Base-by-base conservation (phyloP, 1,139 yeast species). In the Sugiyamaella xylanicola region DNA sequence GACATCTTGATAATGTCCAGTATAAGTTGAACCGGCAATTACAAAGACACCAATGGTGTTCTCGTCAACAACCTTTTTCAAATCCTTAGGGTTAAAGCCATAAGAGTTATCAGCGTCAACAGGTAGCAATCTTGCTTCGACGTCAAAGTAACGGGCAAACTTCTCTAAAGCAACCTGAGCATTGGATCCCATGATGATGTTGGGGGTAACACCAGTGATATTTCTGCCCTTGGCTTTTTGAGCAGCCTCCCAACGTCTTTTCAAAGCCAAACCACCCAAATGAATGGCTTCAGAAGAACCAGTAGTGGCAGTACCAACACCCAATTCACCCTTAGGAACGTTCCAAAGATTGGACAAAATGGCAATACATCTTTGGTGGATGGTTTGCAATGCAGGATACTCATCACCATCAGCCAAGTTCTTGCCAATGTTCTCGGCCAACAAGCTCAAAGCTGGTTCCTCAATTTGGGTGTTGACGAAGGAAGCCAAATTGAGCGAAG, bases 111-210 rank as follows among this genome's bases (percentile, higher is more conserved):
- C 77, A 52, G 77, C 78, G 32, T 78, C 75, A 44, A 90, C 87
- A 15, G 87, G 85, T 59, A 91, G 79, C 61, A 88, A 73, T 62
- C 96, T 79, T 61, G 87, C 83, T 67, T 91, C 97, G 51, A 91
- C 97, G 65, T 91, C 97, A 72, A 91, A 91, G 73, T 91, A 91
- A 53, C 95, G 78, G 25, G 97, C 97, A 75, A 91, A 91, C 74
- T 91, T 91, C 74, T 91, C 97, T 67, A 91, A 77, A 0, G 97
- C 97, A 49, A 91, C 97, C 72, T 91, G 97, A 51, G 95, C 95
- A 72, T 93, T 89, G 40, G 93, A 78, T n/a, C 97, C 96, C 97
- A 91, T 90, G 61, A 91, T 75, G 65, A 91, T 88, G 72, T 91
- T 91, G 58, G 97, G 97, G 59, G 81, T 81, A 41, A 56, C 59